phyloP scores from a whole-genome alignment of 2,329 filamentous ascomycete genomes.

The Thielaviopsis populi region DNA sequence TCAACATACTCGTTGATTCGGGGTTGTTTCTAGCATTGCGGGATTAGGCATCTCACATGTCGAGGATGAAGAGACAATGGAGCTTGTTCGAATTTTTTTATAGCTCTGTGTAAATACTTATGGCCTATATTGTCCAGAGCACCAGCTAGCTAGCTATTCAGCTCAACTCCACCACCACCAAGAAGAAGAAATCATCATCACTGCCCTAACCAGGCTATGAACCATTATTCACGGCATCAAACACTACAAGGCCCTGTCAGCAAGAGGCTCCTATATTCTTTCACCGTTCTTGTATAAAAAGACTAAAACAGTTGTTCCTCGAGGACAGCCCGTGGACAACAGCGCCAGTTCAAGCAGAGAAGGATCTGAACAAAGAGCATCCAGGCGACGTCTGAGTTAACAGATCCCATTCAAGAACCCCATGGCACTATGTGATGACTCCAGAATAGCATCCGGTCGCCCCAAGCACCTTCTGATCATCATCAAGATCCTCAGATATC shows the following conservation, averaged over 20 bases:
- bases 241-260: not conserved
- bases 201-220: no score
- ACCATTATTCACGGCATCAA: no score
- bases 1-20: not conserved
- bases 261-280: not conserved
- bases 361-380: not conserved
- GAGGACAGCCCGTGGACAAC: not conserved
- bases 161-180: not conserved
- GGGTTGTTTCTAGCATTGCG: not conserved
- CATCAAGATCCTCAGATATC: not conserved
- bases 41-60: not conserved
- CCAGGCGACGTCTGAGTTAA: not conserved
- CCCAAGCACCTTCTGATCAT: not conserved
- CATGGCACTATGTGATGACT: not conserved
- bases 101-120: slow-evolving; percentile 7
- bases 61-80: not conserved
- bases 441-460: not conserved
- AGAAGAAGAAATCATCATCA: no score
- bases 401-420: not conserved
- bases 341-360: not conserved
- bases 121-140: not conserved
- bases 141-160: not conserved
- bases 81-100: not conserved
- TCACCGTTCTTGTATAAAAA: not conserved
- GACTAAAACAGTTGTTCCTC: not conserved